Conservation (phyloP, 2,329 filamentous ascomycete genomes). For the Hypoxylon sp. region DNA sequence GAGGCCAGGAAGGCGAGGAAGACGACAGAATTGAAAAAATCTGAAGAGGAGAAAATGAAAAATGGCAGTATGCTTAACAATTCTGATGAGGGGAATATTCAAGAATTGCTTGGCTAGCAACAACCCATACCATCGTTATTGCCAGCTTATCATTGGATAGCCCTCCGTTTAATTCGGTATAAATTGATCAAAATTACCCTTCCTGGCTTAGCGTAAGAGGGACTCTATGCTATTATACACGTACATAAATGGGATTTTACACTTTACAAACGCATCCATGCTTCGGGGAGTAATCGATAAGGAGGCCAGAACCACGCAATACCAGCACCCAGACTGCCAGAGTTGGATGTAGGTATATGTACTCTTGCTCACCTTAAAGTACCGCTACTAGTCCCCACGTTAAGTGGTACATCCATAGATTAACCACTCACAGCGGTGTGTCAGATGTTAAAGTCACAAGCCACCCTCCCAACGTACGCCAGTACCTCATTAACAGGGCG, state of each 20-base stretch:
- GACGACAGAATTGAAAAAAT: slow-evolving; percentile 25
- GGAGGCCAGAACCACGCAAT: not conserved
- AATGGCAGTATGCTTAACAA: slow-evolving; percentile 14
- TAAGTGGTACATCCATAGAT: slow-evolving; percentile 41
- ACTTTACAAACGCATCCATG: slow-evolving; percentile 5
- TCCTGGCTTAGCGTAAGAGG: slow-evolving; percentile 16
- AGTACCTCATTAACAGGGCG: slow-evolving; percentile 29
- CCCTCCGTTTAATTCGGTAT: slow-evolving; percentile 6
- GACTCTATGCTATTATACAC: not conserved
- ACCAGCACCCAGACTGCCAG: too few relatives aligned
- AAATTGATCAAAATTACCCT: slow-evolving; percentile 3
- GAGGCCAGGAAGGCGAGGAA: slow-evolving; percentile 30
- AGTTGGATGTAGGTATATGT: slow-evolving; percentile 46
- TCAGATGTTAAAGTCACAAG: slow-evolving; percentile 52
- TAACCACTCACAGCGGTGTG: slow-evolving; percentile 48
- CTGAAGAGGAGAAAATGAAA: slow-evolving; percentile 1
- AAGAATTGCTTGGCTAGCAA: slow-evolving; percentile 5
- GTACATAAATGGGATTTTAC: slow-evolving; percentile 7
- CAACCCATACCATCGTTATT: slow-evolving; percentile 2
- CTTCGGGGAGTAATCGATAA: slow-evolving; percentile 32
- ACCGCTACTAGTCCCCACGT: slow-evolving; percentile 44
- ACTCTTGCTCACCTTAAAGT: slow-evolving; percentile 37
- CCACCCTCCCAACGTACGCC: slow-evolving; percentile 27
- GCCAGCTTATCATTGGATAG: slow-evolving; percentile 6
- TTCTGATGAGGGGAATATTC: too few relatives aligned